These are phyloP conservation scores for Quercus cerris DNA, from an alignment of 306 rosid genomes.

Conservation along the genomic window DNA sequence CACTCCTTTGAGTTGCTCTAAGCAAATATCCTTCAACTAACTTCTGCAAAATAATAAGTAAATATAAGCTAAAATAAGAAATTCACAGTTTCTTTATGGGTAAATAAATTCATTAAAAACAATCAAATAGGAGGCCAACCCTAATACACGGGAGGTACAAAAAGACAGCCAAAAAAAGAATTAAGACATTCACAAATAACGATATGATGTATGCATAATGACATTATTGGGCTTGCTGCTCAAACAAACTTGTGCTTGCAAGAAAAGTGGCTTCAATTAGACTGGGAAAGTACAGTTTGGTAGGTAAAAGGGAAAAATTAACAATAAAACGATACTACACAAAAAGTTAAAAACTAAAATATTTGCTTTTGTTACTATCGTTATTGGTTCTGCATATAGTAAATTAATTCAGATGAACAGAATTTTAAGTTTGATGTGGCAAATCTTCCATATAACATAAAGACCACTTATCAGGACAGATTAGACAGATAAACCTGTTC, in stretches of 20 bases:
- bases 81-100: background rate
- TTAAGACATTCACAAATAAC: background rate
- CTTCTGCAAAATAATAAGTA: slow-evolving; percentile 51
- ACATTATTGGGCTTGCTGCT: background rate
- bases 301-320: background rate
- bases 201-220: background rate
- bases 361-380: background rate
- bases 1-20: slow-evolving; percentile 94
- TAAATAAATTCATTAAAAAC: too few species aligned
- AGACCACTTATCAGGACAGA: background rate
- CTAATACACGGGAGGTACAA: too few species aligned
- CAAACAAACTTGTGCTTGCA: background rate
- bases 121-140: background rate
- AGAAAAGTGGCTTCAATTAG: background rate
- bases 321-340: background rate
- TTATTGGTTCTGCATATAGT: background rate
- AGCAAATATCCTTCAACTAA: slow-evolving; percentile 96
- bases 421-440: background rate
- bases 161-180: too few species aligned
- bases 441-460: background rate
- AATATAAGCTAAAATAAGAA: slow-evolving; percentile 14
- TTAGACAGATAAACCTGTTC: background rate
- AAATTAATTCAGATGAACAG: background rate
- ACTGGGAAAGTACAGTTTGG: background rate
- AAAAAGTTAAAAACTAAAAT: background rate